These are phyloP conservation scores for Ogataea neopini DNA, from an alignment of 805 yeast genomes.

Conservation along the genomic window DNA sequence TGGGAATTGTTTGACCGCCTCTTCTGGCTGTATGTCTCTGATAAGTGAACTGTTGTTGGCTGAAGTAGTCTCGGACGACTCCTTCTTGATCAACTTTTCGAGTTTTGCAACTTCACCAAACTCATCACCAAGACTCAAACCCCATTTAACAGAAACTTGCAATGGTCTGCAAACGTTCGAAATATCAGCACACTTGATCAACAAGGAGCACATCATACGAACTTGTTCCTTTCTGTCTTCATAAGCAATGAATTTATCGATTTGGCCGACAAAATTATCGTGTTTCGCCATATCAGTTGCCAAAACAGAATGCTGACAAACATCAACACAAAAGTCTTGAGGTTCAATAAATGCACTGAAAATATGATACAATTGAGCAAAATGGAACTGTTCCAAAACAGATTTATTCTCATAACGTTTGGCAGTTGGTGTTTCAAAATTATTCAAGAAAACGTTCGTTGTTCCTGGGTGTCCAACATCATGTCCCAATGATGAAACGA, in stretches of 20 bases:
- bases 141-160: conserved; percentile 82
- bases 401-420: conserved; percentile 61
- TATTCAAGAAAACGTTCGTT: conserved; percentile 71
- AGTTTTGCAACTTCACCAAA: conserved; percentile 65
- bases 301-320: conserved; percentile 40
- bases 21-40: conserved; percentile 37
- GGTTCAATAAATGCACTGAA: conserved; percentile 19
- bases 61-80: conserved; percentile 12
- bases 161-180: conserved; percentile 88
- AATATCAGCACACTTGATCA: conserved; percentile 93
- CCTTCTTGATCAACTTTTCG: conserved; percentile 36
- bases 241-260: conserved; percentile 38
- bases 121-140: conserved; percentile 73
- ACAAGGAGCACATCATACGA: conserved; percentile 57
- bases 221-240: conserved; percentile 29
- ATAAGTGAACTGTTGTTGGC: conserved; percentile 11
- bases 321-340: conserved; percentile 8
- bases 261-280: conserved; percentile 61
- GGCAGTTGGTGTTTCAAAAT: conserved; percentile 63
- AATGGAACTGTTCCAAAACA: conserved; percentile 82
- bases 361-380: conserved; percentile 57
- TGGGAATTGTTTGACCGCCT: conserved; percentile 49
- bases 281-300: conserved; percentile 96
- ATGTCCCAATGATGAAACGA: conserved; percentile 88
- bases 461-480: conserved; percentile 97